Evolutionary conservation across 2,329 filamentous ascomycete species (phyloP).

Genomic region (Ophiostoma quercus): DNA sequence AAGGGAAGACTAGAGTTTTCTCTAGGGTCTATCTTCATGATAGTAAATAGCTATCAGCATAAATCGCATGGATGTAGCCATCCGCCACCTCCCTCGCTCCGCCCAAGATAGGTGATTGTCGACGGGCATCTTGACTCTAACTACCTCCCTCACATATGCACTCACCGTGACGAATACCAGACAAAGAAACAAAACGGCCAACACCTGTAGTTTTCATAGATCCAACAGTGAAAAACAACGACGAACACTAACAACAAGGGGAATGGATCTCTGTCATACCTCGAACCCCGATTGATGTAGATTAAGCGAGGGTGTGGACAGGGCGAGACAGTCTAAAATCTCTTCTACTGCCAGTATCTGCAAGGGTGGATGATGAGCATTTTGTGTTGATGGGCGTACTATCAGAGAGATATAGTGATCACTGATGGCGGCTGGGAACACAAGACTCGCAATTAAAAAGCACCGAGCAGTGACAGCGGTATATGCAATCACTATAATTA

Average conservation of each 20-base stretch:
- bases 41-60: background rate
- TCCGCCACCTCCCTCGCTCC: background rate
- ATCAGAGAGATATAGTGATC: background rate
- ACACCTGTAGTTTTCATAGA: too few species aligned
- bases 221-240: background rate
- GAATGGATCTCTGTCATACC: slow-evolving; percentile 12
- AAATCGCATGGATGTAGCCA: background rate
- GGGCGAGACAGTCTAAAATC: slow-evolving; percentile 10
- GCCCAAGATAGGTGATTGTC: background rate
- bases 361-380: background rate
- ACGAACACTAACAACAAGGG: background rate
- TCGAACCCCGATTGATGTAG: background rate
- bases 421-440: background rate
- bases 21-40: background rate
- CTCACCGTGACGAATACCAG: too few species aligned
- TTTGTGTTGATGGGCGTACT: background rate
- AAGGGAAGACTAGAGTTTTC: background rate
- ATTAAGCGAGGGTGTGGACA: slow-evolving; percentile 16
- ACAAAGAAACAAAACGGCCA: background rate
- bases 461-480: background rate
- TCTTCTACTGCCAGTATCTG: background rate
- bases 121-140: background rate
- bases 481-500: background rate
- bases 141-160: background rate
- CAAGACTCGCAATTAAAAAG: background rate